phyloP scores from a whole-genome alignment of 768 basidiomycete genomes.

The Tubosaeta sp. region DNA sequence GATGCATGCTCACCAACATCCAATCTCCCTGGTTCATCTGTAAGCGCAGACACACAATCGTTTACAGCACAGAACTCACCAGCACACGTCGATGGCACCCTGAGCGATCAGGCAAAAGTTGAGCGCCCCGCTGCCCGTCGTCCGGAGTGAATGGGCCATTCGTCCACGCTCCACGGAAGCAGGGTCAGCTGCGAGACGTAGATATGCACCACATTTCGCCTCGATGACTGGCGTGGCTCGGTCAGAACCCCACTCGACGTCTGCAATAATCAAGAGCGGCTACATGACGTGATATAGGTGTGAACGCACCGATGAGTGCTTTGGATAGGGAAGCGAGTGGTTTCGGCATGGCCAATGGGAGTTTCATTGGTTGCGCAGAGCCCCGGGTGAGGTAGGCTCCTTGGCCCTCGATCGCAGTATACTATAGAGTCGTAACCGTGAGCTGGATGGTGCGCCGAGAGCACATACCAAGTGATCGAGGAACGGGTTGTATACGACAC shows the following conservation, averaged over 20 bases:
- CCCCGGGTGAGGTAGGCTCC: conserved; percentile 70
- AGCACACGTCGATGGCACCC: conserved; percentile 83
- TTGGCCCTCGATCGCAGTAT: conserved; percentile 71
- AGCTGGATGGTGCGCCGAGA: not conserved
- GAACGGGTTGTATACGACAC: conserved; percentile 92
- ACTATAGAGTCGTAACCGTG: conserved; percentile 37
- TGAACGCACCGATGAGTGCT: conserved; percentile 29
- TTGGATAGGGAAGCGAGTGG: conserved; percentile 67
- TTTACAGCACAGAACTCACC: conserved; percentile 42
- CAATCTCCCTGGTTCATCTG: conserved; percentile 63
- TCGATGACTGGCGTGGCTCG: conserved; percentile 51
- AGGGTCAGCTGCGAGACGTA: conserved; percentile 69
- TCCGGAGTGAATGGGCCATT: conserved; percentile 82
- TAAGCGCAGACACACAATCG: not conserved
- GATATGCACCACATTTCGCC: conserved; percentile 64
- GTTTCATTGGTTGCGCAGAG: conserved; percentile 39
- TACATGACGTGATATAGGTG: not conserved
- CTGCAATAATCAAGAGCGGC: conserved; percentile 30
- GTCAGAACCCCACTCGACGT: conserved; percentile 88
- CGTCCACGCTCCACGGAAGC: conserved; percentile 52
- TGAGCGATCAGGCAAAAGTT: conserved; percentile 86
- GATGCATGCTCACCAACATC: conserved; percentile 47
- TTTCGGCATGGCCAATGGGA: conserved; percentile 64
- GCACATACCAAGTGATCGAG: conserved; percentile 62
- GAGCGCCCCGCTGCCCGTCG: conserved; percentile 78